Conservation (phyloP, 2,329 filamentous ascomycete species). For the Zelopaecilomyces penicillatus region DNA sequence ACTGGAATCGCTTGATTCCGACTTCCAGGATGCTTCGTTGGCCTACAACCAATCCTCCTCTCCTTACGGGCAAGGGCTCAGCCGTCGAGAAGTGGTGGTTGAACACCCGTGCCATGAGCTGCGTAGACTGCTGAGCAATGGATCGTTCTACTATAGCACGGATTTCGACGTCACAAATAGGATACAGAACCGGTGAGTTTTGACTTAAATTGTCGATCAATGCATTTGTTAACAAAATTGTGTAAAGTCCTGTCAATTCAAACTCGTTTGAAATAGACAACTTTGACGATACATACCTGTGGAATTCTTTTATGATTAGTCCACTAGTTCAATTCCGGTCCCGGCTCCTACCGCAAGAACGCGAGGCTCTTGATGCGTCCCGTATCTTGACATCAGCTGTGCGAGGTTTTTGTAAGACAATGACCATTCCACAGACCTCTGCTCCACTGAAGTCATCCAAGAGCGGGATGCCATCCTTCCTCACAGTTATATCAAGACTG, state of each 20-base stretch:
- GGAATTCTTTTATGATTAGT: constrained; percentile 98
- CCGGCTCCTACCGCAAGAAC: constrained; percentile 66
- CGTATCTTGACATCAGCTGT: constrained; percentile 89
- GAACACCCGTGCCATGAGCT: constrained; percentile 88
- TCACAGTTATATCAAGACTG: constrained; percentile 85
- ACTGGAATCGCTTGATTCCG: constrained; percentile 43
- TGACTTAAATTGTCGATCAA: neutral
- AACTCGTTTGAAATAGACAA: constrained; percentile 83
- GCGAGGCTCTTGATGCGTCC: constrained; percentile 72
- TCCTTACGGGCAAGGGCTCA: constrained; percentile 35
- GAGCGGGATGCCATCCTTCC: constrained; percentile 68
- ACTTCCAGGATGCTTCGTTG: constrained; percentile 38
- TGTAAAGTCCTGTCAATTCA: constrained; percentile 58
- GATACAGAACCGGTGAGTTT: constrained; percentile 68
- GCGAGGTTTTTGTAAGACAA: constrained; percentile 80
- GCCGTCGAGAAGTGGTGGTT: constrained; percentile 59
- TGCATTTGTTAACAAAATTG: neutral
- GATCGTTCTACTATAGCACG: constrained; percentile 97
- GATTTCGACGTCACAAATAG: constrained; percentile 95
- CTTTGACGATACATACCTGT: constrained; percentile 85
- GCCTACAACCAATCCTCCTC: constrained; percentile 36
- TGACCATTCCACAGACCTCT: constrained; percentile 70
- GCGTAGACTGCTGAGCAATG: constrained; percentile 85
- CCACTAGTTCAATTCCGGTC: constrained; percentile 85
- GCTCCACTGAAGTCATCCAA: constrained; percentile 59